phyloP scores from a whole-genome alignment of 179 eudicot genomes.

The Dionaea muscipula region DNA sequence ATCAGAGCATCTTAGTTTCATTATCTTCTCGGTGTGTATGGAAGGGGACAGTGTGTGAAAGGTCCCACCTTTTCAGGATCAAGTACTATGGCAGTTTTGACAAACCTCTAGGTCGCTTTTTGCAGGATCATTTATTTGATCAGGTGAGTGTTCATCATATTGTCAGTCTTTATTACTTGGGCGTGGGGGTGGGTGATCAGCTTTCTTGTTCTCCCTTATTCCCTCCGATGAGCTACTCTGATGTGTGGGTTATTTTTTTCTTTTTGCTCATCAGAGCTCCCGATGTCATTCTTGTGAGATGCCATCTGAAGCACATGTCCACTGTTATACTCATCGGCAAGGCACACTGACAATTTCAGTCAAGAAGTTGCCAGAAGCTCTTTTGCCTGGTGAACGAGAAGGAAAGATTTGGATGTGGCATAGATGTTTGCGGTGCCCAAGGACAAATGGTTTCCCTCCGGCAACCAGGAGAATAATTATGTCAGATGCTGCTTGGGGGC shows the following conservation, averaged over 20 bases:
- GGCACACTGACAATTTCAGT: slow-evolving; percentile 99
- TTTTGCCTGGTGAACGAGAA: slow-evolving; percentile 78
- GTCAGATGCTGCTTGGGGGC: slow-evolving; percentile 99
- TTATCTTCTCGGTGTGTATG: slow-evolving; percentile 88
- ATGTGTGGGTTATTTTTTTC: background rate
- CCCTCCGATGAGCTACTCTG: background rate
- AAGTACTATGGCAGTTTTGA: slow-evolving; percentile 88
- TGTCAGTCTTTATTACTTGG: background rate
- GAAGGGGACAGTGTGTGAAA: slow-evolving; percentile 96
- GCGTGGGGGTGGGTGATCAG: no score
- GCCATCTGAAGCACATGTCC: slow-evolving; percentile 96
- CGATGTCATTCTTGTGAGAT: slow-evolving; percentile 75
- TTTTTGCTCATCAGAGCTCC: slow-evolving; percentile 35
- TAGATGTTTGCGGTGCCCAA: slow-evolving; percentile 88
- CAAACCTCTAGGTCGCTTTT: slow-evolving; percentile 89
- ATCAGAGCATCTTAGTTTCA: slow-evolving; percentile 86
- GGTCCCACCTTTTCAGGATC: slow-evolving; percentile 88
- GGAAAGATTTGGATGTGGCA: slow-evolving; percentile 99
- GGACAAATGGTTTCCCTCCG: slow-evolving; percentile 74
- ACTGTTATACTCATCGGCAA: slow-evolving; percentile 94
- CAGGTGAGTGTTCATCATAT: slow-evolving; percentile 26
- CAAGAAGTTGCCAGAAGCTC: slow-evolving; percentile 63
- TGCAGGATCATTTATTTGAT: slow-evolving; percentile 87
- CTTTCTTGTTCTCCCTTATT: background rate
- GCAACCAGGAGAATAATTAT: slow-evolving; percentile 88